Percentiles rank a stretch among this genome's conserved stretches.
Conservation (phyloP, 805 yeast genomes). For the Metschnikowia dekortorum region DNA sequence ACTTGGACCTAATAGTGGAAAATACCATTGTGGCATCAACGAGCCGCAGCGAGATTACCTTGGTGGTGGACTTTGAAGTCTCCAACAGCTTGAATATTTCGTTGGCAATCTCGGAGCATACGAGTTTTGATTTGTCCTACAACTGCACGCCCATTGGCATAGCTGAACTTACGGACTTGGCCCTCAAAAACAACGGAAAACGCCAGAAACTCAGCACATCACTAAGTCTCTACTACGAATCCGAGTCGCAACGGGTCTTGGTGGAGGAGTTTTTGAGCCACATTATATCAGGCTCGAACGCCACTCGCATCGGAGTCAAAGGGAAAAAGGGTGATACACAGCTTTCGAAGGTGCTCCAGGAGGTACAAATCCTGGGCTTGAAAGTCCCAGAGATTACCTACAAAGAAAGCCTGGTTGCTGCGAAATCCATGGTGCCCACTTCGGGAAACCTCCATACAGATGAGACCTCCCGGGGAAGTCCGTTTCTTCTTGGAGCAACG, state of each 20-base stretch:
- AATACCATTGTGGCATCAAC: slow-evolving; percentile 26
- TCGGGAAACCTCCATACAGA: neutral
- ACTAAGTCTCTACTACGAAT: slow-evolving; percentile 14
- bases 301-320: slow-evolving; percentile 5
- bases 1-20: slow-evolving; percentile 3
- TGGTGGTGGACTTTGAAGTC: slow-evolving; percentile 28
- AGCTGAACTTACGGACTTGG: slow-evolving; percentile 20
- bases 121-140: slow-evolving; percentile 24
- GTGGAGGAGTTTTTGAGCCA: slow-evolving; percentile 20
- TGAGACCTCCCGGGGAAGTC: slow-evolving; percentile 11
- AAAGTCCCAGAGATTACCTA: slow-evolving; percentile 11
- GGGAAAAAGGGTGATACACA: neutral
- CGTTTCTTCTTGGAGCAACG: slow-evolving; percentile 46
- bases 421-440: neutral
- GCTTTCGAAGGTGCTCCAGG: slow-evolving; percentile 5
- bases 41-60: slow-evolving; percentile 14
- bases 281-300: slow-evolving; percentile 17
- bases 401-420: neutral
- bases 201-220: slow-evolving; percentile 18
- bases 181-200: slow-evolving; percentile 13
- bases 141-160: slow-evolving; percentile 34
- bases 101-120: slow-evolving; percentile 20
- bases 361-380: slow-evolving; percentile 21
- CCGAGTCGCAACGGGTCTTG: slow-evolving; percentile 5
- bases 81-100: slow-evolving; percentile 30